These are phyloP conservation scores for Fusarium humuli DNA, from an alignment of 2,329 filamentous ascomycete species.

Conservation along the genomic window DNA sequence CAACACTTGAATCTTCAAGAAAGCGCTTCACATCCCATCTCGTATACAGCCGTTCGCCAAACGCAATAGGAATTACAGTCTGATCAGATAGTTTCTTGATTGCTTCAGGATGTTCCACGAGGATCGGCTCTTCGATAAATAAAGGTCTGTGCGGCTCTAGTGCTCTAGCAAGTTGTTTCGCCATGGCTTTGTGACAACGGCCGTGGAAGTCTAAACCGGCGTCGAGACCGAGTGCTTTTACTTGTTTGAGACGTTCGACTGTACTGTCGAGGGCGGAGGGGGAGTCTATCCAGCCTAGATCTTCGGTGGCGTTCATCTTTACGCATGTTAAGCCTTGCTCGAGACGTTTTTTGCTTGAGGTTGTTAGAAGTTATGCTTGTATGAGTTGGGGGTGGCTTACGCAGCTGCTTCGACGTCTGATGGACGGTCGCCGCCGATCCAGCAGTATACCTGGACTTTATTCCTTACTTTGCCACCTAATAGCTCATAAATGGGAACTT, in stretches of 20 bases:
- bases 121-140: slow-evolving; percentile 81
- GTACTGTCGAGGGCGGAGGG: slow-evolving; percentile 71
- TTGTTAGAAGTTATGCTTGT: slow-evolving; percentile 60
- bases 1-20: slow-evolving; percentile 74
- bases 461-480: slow-evolving; percentile 79
- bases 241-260: slow-evolving; percentile 74
- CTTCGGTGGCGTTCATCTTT: slow-evolving; percentile 85
- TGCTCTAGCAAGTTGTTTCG: slow-evolving; percentile 76
- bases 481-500: slow-evolving; percentile 78
- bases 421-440: slow-evolving; percentile 82
- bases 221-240: slow-evolving; percentile 77
- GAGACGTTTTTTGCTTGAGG: slow-evolving; percentile 1
- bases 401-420: slow-evolving; percentile 72
- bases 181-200: slow-evolving; percentile 82
- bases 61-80: slow-evolving; percentile 71
- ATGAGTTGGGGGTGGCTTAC: slow-evolving; percentile 50
- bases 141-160: slow-evolving; percentile 76
- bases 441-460: slow-evolving; percentile 78
- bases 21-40: slow-evolving; percentile 81
- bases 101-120: slow-evolving; percentile 75
- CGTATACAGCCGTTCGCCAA: slow-evolving; percentile 77
- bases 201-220: slow-evolving; percentile 84
- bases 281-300: slow-evolving; percentile 81
- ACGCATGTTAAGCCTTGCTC: slow-evolving; percentile 69
- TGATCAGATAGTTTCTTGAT: slow-evolving; percentile 58